These are phyloP conservation scores for Leptomonas pyrrhocoris DNA, from an alignment of 208 protist genomes.

Conservation along the genomic window DNA sequence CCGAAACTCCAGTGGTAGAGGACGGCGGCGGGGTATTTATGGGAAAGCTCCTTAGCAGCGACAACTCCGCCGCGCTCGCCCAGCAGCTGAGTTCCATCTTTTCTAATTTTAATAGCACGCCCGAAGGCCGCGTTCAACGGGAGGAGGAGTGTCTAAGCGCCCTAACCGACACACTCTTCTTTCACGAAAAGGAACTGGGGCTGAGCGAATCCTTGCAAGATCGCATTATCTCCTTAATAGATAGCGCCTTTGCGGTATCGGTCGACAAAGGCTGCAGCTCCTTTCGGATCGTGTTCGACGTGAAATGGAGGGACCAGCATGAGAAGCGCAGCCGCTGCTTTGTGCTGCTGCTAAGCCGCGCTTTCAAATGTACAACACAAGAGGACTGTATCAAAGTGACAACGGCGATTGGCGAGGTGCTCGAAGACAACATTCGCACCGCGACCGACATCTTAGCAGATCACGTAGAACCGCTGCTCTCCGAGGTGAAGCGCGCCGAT, in stretches of 20 bases:
- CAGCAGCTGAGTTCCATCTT: slow-evolving; percentile 80
- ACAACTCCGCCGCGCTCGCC: slow-evolving; percentile 63
- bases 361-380: slow-evolving; percentile 42
- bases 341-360: slow-evolving; percentile 58
- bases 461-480: slow-evolving; percentile 42
- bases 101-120: slow-evolving; percentile 66
- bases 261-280: slow-evolving; percentile 71
- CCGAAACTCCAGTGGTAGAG: slow-evolving; percentile 15
- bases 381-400: slow-evolving; percentile 53
- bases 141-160: slow-evolving; percentile 76
- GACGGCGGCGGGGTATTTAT: slow-evolving; percentile 19
- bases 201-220: slow-evolving; percentile 56
- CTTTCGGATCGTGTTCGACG: slow-evolving; percentile 80
- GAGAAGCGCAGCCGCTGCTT: slow-evolving; percentile 77
- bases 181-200: slow-evolving; percentile 65
- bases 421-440: slow-evolving; percentile 79
- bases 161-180: slow-evolving; percentile 74
- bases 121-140: slow-evolving; percentile 52
- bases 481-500: slow-evolving; percentile 5
- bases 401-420: slow-evolving; percentile 48
- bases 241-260: slow-evolving; percentile 64
- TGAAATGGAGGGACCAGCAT: slow-evolving; percentile 79
- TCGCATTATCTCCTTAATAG: slow-evolving; percentile 62
- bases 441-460: slow-evolving; percentile 73
- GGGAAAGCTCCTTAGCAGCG: slow-evolving; percentile 32